phyloP scores from a whole-genome alignment of 2,329 filamentous ascomycete genomes.

The Rhinocladiella similis region DNA sequence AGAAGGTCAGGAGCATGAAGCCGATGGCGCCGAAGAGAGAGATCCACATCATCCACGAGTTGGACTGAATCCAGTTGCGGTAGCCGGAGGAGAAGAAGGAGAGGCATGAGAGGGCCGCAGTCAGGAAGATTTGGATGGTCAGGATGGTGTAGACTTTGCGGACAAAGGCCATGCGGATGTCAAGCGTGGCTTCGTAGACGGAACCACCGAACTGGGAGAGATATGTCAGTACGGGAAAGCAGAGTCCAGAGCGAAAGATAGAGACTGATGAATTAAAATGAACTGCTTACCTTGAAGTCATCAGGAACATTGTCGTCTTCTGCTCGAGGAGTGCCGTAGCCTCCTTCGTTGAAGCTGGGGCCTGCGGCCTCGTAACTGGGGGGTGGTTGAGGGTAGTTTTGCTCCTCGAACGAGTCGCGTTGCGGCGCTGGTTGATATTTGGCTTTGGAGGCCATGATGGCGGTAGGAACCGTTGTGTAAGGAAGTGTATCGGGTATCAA shows the following conservation, averaged over 20 bases:
- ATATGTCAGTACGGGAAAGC: not conserved
- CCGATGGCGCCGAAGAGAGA: conserved; percentile 81
- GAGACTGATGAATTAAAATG: not conserved
- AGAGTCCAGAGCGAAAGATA: not conserved
- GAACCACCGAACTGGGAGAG: conserved; percentile 75
- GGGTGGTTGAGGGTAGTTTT: conserved; percentile 71
- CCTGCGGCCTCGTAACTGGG: conserved; percentile 73
- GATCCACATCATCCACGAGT: conserved; percentile 80
- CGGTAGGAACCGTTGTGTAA: not conserved
- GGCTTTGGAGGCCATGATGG: conserved; percentile 40
- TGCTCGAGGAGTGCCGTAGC: conserved; percentile 56
- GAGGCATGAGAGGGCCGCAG: conserved; percentile 74
- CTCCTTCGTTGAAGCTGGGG: conserved; percentile 59
- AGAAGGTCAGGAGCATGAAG: conserved; percentile 86
- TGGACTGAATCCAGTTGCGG: conserved; percentile 80
- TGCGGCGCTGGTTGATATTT: conserved; percentile 83
- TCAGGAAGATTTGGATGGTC: conserved; percentile 89
- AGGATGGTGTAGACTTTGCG: conserved; percentile 98
- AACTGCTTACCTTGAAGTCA: conserved; percentile 78
- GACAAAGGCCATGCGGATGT: conserved; percentile 95
- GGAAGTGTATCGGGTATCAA: not conserved
- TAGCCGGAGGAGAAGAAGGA: conserved; percentile 83
- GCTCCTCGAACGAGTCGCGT: conserved; percentile 79
- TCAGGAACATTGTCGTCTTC: conserved; percentile 92
- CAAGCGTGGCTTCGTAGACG: conserved; percentile 88